phyloP scores from a whole-genome alignment of 179 eudicot species.

The Beta lomatogona region DNA sequence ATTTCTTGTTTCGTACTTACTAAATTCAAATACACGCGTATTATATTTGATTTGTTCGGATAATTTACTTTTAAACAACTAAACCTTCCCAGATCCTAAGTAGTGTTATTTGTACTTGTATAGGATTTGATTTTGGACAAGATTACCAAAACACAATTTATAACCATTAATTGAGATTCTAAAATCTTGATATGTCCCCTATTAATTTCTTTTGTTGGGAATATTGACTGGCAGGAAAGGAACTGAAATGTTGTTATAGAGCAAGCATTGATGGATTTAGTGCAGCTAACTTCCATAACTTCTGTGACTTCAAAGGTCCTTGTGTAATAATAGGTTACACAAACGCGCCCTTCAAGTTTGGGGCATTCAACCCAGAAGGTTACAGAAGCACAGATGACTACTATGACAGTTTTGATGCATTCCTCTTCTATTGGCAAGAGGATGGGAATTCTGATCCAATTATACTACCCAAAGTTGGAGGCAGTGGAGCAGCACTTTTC shows the following conservation, averaged over 20 bases:
- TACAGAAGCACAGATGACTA: conserved; percentile 92
- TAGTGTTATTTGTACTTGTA: no score
- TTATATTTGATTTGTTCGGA: not conserved
- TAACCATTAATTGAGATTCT: no score
- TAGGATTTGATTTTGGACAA: not conserved
- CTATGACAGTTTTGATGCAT: conserved; percentile 78
- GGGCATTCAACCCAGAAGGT: conserved; percentile 93
- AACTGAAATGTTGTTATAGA: conserved; percentile 85
- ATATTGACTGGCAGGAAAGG: conserved; percentile 55
- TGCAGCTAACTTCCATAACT: conserved; percentile 75
- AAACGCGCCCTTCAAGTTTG: conserved; percentile 65
- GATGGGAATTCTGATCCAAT: conserved; percentile 35
- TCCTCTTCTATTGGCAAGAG: conserved; percentile 59
- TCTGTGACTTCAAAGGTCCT: conserved; percentile 89
- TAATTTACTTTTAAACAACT: not conserved
- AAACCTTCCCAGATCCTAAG: not conserved
- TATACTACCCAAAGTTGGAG: conserved; percentile 76
- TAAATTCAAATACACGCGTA: not conserved
- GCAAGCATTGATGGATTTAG: conserved; percentile 83
- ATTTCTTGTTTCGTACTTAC: not conserved
- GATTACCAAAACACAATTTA: no score
- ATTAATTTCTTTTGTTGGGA: not conserved
- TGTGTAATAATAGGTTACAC: conserved; percentile 89
- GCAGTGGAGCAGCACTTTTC: conserved; percentile 89
- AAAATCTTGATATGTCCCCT: no score